phyloP scores from a whole-genome alignment of 192 early-diverging fungal species.

The Powellomyces hirtus region DNA sequence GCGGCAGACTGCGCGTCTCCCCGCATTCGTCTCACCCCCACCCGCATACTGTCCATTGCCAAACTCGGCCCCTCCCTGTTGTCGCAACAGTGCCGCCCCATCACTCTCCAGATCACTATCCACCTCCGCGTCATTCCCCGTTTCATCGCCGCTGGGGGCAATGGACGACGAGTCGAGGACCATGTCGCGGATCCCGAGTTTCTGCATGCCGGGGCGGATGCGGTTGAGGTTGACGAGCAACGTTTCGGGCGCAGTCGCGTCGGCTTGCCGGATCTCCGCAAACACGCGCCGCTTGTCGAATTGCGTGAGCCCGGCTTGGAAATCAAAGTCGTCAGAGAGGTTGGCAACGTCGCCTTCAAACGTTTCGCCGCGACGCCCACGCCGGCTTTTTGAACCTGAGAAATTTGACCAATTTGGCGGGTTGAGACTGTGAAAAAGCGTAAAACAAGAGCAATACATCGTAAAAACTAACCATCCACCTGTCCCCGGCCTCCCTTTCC shows the following conservation, averaged over 20 bases:
- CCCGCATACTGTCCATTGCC: neutral
- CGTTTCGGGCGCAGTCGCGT: constrained; percentile 69
- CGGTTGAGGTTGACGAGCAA: constrained; percentile 68
- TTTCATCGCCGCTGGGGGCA: constrained; percentile 37
- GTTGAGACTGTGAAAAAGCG: no score
- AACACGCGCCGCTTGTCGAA: constrained; percentile 70
- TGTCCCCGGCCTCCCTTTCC: no score
- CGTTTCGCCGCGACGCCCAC: constrained; percentile 7
- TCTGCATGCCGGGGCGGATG: constrained; percentile 38
- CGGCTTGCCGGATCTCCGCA: constrained; percentile 65
- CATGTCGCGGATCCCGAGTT: constrained; percentile 61
- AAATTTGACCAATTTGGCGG: no score
- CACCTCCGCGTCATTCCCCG: constrained; percentile 50
- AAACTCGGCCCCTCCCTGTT: neutral
- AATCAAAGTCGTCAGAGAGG: constrained; percentile 44
- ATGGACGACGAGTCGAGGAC: constrained; percentile 55
- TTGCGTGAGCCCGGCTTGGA: constrained; percentile 38
- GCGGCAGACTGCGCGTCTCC: constrained; percentile 16
- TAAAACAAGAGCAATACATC: no score
- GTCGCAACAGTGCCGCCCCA: neutral
- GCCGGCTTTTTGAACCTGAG: neutral
- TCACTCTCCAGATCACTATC: constrained; percentile 44
- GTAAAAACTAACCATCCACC: neutral
- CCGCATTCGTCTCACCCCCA: neutral
- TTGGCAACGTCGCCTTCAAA: constrained; percentile 21